Evolutionary conservation across 1,139 yeast species (phyloP).

Genomic region (Candida smagusa): DNA sequence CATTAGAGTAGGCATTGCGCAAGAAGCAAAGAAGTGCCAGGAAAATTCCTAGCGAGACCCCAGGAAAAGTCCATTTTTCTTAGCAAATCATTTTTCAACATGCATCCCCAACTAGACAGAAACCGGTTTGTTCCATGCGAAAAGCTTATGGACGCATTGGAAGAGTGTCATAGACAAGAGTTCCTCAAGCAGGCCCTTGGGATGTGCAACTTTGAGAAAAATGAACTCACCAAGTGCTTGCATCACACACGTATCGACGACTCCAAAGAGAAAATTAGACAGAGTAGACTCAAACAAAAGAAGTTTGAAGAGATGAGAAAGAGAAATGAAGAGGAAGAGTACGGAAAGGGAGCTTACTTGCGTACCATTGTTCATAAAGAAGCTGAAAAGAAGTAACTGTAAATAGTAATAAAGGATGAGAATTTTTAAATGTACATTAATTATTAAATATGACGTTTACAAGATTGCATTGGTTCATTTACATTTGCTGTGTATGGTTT

Average conservation of each 20-base stretch:
- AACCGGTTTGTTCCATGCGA: conserved; percentile 59
- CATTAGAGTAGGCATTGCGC: neutral
- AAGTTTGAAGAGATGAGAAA: conserved; percentile 55
- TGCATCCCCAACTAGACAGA: conserved; percentile 50
- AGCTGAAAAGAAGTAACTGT: conserved; percentile 14
- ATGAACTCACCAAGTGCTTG: conserved; percentile 73
- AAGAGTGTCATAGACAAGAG: conserved; percentile 79
- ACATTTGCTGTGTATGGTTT: too few species aligned
- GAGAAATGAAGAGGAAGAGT: conserved; percentile 68
- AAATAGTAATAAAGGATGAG: too few species aligned
- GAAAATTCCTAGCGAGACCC: neutral
- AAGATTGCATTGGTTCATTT: too few species aligned
- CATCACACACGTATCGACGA: conserved; percentile 73
- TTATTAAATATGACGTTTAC: too few species aligned
- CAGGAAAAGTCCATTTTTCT: neutral
- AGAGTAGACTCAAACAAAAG: conserved; percentile 56
- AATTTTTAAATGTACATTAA: too few species aligned
- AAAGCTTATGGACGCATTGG: conserved; percentile 81
- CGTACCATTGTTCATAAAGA: conserved; percentile 56
- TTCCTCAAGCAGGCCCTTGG: conserved; percentile 77
- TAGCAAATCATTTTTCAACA: conserved; percentile 9
- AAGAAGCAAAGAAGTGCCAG: neutral
- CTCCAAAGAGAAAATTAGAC: conserved; percentile 59
- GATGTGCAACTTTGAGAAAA: conserved; percentile 79
- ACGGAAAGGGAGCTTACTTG: conserved; percentile 73